Base-by-base conservation (phyloP, 164 flowering plant species). In the Vitis labrusca region DNA sequence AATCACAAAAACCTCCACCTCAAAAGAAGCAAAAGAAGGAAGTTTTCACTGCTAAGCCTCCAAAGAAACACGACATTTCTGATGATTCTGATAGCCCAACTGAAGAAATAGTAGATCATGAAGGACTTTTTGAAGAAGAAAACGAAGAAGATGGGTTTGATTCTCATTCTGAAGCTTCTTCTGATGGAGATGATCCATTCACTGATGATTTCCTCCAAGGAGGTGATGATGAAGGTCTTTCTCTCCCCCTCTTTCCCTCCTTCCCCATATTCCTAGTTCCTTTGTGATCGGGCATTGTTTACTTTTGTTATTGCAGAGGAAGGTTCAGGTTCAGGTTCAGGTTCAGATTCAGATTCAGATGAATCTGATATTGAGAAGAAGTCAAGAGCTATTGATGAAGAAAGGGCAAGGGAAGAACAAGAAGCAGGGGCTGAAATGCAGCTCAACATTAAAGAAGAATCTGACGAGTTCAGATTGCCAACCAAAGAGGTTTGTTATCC, bases 381-480 rank as follows among this genome's bases (percentile, higher is more conserved):
- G 69, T 81, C 97, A 1, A 79, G 71, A 66, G 86, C 78, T 49
- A 77, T 92, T 69, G 91, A 87, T 77, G 80, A 69, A 50, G 73
- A 85, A 68, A 85, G 68, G 71, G 82, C 61, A 8, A 83, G 74
- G 72, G 86, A 80, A 59, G 78, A 81, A 74, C 75, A 83, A 55
- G 93, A 89, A 5, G 90, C 90, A 9, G 77, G 16, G 30, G 85
- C 66, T n/a, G 97, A 92, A 71, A 48, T 92, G 74, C 79, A 81
- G 75, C 78, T 83, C 27, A 95, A 95, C 65, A 93, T 93, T 49
- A 82, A 84, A 71, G 88, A 81, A 61, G 93, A 88, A 72, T 80
- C 93, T 61, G 97, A 93, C 70, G 98, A 90, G 76, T 89, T 95
- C 71, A 81, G 83, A 74, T 82, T 95, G 76, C 99, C 98, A 13